Conservation (phyloP, 2,329 filamentous ascomycete genomes). For the Colletotrichum sp. region DNA sequence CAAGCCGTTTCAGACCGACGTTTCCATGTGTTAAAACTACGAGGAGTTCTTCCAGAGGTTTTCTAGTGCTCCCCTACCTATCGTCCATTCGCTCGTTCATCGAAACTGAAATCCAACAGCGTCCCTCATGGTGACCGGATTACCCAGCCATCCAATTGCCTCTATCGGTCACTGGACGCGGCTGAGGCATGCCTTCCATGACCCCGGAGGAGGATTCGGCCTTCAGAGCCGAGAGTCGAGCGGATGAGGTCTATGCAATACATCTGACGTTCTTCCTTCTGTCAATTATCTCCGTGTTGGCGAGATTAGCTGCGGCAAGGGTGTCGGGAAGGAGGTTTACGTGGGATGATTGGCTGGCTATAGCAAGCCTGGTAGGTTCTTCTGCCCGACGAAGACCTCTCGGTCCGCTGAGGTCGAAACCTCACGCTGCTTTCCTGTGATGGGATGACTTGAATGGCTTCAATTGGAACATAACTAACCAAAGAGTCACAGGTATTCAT, state of each 20-base stretch:
- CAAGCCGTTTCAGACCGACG: not conserved
- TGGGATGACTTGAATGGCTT: not conserved
- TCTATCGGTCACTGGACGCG: not conserved
- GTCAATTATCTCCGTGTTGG: not conserved
- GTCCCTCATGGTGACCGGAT: not conserved
- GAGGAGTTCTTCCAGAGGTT: not conserved
- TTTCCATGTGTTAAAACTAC: not conserved
- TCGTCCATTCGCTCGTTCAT: not conserved
- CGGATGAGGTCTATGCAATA: not conserved
- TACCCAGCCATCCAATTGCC: not conserved
- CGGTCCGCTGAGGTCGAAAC: not conserved
- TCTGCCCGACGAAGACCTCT: not conserved
- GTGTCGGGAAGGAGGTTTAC: not conserved
- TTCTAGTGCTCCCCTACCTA: not conserved
- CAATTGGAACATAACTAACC: not conserved
- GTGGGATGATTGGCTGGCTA: conserved; percentile 12
- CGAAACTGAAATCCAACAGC: not conserved
- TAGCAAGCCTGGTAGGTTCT: not conserved
- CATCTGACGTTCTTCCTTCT: conserved; percentile 4
- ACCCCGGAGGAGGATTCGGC: not conserved
- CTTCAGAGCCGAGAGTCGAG: conserved; percentile 5
- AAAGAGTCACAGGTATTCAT: not conserved
- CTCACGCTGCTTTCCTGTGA: not conserved
- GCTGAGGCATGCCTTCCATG: conserved; percentile 1
- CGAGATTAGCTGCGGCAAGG: not conserved